A percentile compares a stretch with the other conserved stretches of the same genome.
Evolutionary conservation across 805 yeast species (phyloP).

Genomic region (Metschnikowia lunata): DNA sequence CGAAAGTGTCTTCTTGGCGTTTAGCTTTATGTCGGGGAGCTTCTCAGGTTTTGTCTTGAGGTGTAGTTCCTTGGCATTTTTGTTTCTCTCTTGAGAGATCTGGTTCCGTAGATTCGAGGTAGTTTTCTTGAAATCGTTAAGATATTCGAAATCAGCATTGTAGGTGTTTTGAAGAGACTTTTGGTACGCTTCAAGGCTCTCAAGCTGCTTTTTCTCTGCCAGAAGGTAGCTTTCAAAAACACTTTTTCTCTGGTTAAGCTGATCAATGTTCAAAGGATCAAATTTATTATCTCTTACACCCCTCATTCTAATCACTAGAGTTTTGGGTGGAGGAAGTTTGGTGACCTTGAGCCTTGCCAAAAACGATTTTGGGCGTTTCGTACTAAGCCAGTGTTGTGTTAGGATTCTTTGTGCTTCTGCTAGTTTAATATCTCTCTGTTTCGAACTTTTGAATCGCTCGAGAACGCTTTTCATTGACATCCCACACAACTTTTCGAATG

Average conservation of each 20-base stretch:
- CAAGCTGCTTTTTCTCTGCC: conserved; percentile 38
- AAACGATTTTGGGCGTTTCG: conserved; percentile 12
- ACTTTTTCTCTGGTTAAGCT: conserved; percentile 10
- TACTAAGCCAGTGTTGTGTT: conserved; percentile 16
- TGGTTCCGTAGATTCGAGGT: conserved; percentile 6
- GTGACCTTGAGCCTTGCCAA: conserved; percentile 15
- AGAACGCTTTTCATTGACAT: conserved; percentile 11
- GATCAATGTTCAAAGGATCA: conserved; percentile 15
- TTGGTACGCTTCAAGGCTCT: conserved; percentile 27
- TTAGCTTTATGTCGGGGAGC: background rate
- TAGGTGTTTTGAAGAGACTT: conserved; percentile 20
- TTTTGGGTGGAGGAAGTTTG: conserved; percentile 15
- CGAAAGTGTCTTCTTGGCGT: background rate
- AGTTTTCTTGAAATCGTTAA: conserved; percentile 24
- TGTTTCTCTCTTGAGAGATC: conserved; percentile 7
- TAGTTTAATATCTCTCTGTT: conserved; percentile 6
- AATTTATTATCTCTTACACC: conserved; percentile 8
- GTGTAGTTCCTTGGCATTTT: conserved; percentile 5
- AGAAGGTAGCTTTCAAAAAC: conserved; percentile 30
- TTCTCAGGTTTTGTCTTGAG: background rate
- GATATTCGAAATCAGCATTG: conserved; percentile 31
- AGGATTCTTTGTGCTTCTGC: conserved; percentile 16
- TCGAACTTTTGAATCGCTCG: conserved; percentile 11
- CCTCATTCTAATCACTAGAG: conserved; percentile 13
- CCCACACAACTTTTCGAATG: conserved; percentile 11